phyloP scores from a whole-genome alignment of 140 eudicot species.

The Senecio squalidus region DNA sequence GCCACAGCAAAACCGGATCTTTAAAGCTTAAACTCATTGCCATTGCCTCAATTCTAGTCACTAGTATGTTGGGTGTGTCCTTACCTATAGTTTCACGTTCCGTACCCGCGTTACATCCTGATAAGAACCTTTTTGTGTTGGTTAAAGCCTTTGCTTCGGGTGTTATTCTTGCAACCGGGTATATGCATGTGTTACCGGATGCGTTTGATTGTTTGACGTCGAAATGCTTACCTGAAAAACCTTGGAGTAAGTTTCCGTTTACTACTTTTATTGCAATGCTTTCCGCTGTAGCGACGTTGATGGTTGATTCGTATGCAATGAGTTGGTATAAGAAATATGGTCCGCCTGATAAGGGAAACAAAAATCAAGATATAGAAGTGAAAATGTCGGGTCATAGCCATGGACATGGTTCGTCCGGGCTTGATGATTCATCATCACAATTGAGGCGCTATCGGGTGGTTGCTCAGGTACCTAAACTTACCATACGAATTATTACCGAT shows the following conservation, averaged over 20 bases:
- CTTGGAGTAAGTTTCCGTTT: constrained; percentile 59
- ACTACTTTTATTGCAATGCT: constrained; percentile 59
- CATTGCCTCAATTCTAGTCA: constrained; percentile 33
- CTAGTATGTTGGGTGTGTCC: constrained; percentile 51
- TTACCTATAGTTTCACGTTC: constrained; percentile 43
- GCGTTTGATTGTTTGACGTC: constrained; percentile 55
- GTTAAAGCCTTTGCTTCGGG: constrained; percentile 72
- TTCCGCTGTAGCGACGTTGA: constrained; percentile 46
- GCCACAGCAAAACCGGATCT: constrained; percentile 36
- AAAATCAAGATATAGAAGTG: constrained; percentile 7
- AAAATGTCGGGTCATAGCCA: constrained; percentile 33
- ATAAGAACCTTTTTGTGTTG: constrained; percentile 33
- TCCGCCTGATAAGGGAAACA: not conserved
- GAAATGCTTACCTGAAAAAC: constrained; percentile 48
- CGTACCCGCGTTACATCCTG: constrained; percentile 44
- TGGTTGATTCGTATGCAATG: constrained; percentile 57
- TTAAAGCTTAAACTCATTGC: constrained; percentile 45
- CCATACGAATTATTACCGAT: too few relatives aligned
- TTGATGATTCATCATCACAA: constrained; percentile 25
- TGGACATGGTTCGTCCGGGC: constrained; percentile 10
- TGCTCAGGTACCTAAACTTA: constrained; percentile 42
- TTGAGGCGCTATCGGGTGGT: constrained; percentile 51
- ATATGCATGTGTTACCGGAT: constrained; percentile 71
- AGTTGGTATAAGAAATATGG: constrained; percentile 32
- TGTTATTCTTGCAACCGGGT: constrained; percentile 68